Evolutionary conservation across 2,329 filamentous ascomycete species (phyloP).

Genomic region (Botrytis pseudocinerea): DNA sequence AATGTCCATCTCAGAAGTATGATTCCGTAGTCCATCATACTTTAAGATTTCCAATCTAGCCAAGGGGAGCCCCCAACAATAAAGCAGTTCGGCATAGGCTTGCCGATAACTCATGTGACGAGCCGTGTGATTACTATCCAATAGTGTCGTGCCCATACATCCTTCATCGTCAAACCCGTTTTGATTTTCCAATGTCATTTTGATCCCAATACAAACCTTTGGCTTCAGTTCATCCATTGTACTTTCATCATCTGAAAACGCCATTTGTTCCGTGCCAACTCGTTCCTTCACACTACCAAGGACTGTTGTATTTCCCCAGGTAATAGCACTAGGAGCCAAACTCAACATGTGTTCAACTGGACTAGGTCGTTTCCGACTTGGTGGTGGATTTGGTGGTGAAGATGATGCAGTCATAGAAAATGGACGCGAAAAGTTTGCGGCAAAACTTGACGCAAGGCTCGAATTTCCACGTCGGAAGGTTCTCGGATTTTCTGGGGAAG

Average conservation of each 20-base stretch:
- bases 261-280: slow-evolving; percentile 28
- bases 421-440: slow-evolving; percentile 53
- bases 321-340: slow-evolving; percentile 48
- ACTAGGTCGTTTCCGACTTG: slow-evolving; percentile 55
- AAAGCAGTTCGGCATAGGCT: slow-evolving; percentile 67
- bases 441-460: slow-evolving; percentile 56
- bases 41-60: slow-evolving; percentile 67
- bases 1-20: slow-evolving; percentile 40
- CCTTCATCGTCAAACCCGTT: slow-evolving; percentile 69
- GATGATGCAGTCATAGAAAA: slow-evolving; percentile 42
- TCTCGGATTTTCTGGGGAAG: slow-evolving; percentile 57
- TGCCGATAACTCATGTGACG: slow-evolving; percentile 62
- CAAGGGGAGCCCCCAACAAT: slow-evolving; percentile 64
- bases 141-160: slow-evolving; percentile 59
- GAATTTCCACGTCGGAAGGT: slow-evolving; percentile 55
- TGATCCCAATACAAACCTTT: slow-evolving; percentile 38
- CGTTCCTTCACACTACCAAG: slow-evolving; percentile 43
- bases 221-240: slow-evolving; percentile 30
- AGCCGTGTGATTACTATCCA: slow-evolving; percentile 51
- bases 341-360: slow-evolving; percentile 61
- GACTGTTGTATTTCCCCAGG: slow-evolving; percentile 44
- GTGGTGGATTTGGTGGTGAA: slow-evolving; percentile 50
- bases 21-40: slow-evolving; percentile 62
- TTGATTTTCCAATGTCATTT: slow-evolving; percentile 59
- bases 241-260: slow-evolving; percentile 39